Percentiles rank a stretch among this genome's conserved stretches.
phyloP scores from a whole-genome alignment of 1,284 basidiomycete genomes.

The Xerocomus nothofagi region DNA sequence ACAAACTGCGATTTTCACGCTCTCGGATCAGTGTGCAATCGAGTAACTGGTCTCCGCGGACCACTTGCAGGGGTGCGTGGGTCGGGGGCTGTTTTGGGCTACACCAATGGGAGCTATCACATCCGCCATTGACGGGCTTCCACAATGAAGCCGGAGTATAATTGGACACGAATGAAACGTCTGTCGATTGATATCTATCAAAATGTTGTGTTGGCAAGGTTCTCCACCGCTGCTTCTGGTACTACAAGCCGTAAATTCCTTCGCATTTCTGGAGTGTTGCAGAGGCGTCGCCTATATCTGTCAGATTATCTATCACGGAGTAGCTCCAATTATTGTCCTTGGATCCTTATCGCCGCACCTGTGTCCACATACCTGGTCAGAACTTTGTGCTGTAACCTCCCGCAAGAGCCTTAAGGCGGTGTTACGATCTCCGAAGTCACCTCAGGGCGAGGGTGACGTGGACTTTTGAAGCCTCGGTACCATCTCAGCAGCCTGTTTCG shows the following conservation, averaged over 20 bases:
- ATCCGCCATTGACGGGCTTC: slow-evolving; percentile 27
- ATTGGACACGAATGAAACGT: slow-evolving; percentile 26
- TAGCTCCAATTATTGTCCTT: neutral
- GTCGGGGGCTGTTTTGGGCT: slow-evolving; percentile 17
- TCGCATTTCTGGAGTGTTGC: slow-evolving; percentile 19
- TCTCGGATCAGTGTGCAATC: slow-evolving; percentile 10
- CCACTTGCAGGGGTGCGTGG: slow-evolving; percentile 14
- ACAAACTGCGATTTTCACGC: slow-evolving; percentile 8
- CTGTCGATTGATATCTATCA: slow-evolving; percentile 13
- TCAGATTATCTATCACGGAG: slow-evolving; percentile 17
- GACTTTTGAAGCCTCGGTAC: neutral
- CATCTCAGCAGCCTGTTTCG: slow-evolving; percentile 18
- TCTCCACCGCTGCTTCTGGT: slow-evolving; percentile 10
- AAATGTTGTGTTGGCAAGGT: slow-evolving; percentile 16
- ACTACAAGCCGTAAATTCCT: slow-evolving; percentile 18
- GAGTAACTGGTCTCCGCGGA: slow-evolving; percentile 25
- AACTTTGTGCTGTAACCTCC: slow-evolving; percentile 24
- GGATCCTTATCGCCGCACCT: slow-evolving; percentile 28
- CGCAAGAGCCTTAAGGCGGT: slow-evolving; percentile 14
- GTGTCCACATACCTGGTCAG: slow-evolving; percentile 15
- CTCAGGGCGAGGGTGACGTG: slow-evolving; percentile 25
- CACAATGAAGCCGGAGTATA: slow-evolving; percentile 15
- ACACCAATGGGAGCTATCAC: slow-evolving; percentile 17
- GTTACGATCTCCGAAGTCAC: neutral
- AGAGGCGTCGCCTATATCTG: slow-evolving; percentile 17